Conservation (phyloP, 2,329 filamentous ascomycete species). For the Colletotrichum costaricense region DNA sequence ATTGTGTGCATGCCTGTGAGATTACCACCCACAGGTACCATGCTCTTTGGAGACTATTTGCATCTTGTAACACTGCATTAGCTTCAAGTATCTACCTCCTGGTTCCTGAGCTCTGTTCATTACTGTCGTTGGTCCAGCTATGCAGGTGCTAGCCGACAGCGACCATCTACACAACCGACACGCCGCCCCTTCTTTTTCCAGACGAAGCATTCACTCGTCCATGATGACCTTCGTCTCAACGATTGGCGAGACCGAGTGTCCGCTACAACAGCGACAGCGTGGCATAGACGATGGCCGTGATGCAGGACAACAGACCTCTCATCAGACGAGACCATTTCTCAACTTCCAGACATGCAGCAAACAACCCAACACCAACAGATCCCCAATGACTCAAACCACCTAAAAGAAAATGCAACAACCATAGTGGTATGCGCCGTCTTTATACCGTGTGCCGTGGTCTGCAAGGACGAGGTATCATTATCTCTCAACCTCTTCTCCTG, state of each 20-base stretch:
- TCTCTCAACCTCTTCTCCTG: constrained; percentile 32
- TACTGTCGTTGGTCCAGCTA: constrained; percentile 28
- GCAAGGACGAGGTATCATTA: constrained; percentile 31
- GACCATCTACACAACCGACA: constrained; percentile 31
- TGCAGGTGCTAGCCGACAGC: constrained; percentile 30
- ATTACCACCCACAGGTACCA: not conserved
- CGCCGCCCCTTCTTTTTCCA: not conserved
- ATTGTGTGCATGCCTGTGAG: not conserved
- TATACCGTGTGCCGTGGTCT: constrained; percentile 29
- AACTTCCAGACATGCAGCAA: constrained; percentile 33
- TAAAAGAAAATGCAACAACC: constrained; percentile 35
- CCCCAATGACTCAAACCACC: constrained; percentile 32
- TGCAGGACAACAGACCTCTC: constrained; percentile 19
- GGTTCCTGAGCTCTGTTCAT: constrained; percentile 24
- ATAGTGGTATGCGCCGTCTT: constrained; percentile 34
- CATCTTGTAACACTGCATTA: constrained; percentile 3
- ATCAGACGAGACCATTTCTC: constrained; percentile 13
- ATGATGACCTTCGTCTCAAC: not conserved
- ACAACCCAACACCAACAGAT: constrained; percentile 32
- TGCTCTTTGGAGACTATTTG: not conserved
- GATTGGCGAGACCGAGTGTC: not conserved
- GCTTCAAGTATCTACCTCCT: constrained; percentile 3
- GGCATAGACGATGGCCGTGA: constrained; percentile 2
- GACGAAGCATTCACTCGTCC: constrained; percentile 6
- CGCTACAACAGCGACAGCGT: not conserved